phyloP scores from a whole-genome alignment of 768 basidiomycete genomes.

The Boletus sp. region DNA sequence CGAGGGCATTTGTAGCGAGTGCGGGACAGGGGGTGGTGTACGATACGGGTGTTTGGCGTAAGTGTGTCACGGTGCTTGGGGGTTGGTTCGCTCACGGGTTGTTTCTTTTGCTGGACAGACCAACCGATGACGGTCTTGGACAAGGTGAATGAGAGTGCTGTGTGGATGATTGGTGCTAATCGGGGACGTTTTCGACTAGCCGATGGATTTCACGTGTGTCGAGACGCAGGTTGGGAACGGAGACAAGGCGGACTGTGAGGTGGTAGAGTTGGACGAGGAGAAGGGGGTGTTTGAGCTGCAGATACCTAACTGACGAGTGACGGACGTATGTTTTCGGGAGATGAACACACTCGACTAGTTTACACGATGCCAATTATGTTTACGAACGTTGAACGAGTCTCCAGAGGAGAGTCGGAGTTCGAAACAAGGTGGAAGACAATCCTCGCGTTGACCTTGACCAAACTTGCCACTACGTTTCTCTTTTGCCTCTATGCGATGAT shows the following conservation, averaged over 20 bases:
- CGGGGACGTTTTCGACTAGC: slow-evolving; percentile 35
- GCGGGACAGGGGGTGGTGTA: slow-evolving; percentile 86
- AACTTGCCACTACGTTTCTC: slow-evolving; percentile 7
- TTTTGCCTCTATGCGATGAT: slow-evolving; percentile 32
- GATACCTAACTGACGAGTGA: background rate
- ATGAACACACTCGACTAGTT: too few relatives aligned
- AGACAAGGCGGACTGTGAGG: slow-evolving; percentile 79
- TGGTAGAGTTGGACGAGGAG: slow-evolving; percentile 50
- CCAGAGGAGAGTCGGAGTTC: slow-evolving; percentile 26
- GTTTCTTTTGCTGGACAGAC: slow-evolving; percentile 46
- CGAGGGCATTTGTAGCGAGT: slow-evolving; percentile 81
- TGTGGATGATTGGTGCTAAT: slow-evolving; percentile 14
- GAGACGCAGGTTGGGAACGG: slow-evolving; percentile 92
- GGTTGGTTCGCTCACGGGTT: slow-evolving; percentile 3
- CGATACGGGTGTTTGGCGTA: slow-evolving; percentile 84
- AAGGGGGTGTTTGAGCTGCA: background rate
- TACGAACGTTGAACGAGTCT: too few relatives aligned
- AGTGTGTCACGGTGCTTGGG: slow-evolving; percentile 36
- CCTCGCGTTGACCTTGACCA: slow-evolving; percentile 12
- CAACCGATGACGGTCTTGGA: slow-evolving; percentile 88
- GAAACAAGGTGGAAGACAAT: slow-evolving; percentile 11
- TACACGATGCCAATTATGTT: too few relatives aligned
- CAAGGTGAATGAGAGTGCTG: slow-evolving; percentile 44
- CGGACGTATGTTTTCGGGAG: too few relatives aligned
- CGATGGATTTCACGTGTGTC: slow-evolving; percentile 82